Conservation (phyloP, 1,139 yeast genomes). For the Saccharomyces pastorianus region DNA sequence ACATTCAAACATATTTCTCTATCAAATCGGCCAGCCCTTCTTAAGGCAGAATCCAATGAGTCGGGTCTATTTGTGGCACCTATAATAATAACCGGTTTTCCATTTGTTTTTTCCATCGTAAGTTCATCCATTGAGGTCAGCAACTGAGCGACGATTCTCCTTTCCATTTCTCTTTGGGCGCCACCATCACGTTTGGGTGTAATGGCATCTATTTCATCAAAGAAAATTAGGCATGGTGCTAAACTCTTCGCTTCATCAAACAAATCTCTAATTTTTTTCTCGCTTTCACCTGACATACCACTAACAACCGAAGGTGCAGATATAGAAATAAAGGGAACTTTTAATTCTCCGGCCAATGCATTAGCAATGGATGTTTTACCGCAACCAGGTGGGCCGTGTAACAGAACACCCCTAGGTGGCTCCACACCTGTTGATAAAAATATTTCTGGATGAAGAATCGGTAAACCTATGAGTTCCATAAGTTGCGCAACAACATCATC, state of each 20-base stretch:
- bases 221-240: slow-evolving; percentile 88
- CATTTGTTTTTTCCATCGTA: slow-evolving; percentile 77
- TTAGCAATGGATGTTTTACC: slow-evolving; percentile 96
- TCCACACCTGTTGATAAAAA: slow-evolving; percentile 83
- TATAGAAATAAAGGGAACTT: slow-evolving; percentile 82
- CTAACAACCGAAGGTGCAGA: slow-evolving; percentile 96
- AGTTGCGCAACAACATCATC: slow-evolving; percentile 75
- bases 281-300: slow-evolving; percentile 99
- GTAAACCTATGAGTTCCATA: slow-evolving; percentile 85
- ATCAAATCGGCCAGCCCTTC: slow-evolving; percentile 96
- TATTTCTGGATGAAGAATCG: slow-evolving; percentile 88
- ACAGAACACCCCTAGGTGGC: slow-evolving; percentile 90
- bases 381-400: slow-evolving; percentile 99
- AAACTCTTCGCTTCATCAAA: slow-evolving; percentile 85
- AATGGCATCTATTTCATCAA: slow-evolving; percentile 95
- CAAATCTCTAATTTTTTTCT: slow-evolving; percentile 83
- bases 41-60: slow-evolving; percentile 86
- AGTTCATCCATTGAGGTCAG: slow-evolving; percentile 91
- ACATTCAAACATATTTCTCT: slow-evolving; percentile 89
- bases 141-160: slow-evolving; percentile 91
- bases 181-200: slow-evolving; percentile 94
- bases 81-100: slow-evolving; percentile 88
- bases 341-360: slow-evolving; percentile 89
- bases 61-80: slow-evolving; percentile 98
- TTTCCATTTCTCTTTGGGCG: slow-evolving; percentile 97